Conservation (phyloP, 176 grass and related monocot genomes). For the Panicum miliaceum region DNA sequence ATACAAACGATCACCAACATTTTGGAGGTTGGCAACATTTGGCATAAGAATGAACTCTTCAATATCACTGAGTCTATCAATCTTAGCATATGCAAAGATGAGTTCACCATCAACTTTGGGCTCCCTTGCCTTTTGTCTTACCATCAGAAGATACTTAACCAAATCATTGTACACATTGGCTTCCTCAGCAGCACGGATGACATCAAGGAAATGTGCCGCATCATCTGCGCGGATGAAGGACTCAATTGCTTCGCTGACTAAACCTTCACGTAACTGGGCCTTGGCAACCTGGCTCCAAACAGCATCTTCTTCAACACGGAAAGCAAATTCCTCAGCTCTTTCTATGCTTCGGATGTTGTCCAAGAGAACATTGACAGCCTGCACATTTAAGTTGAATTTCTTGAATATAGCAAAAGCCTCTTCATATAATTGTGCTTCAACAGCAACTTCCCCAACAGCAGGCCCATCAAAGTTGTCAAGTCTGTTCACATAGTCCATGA, state of each 20-base stretch:
- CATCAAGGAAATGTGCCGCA: slow-evolving; percentile 82
- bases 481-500: slow-evolving; percentile 96
- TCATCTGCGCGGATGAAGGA: slow-evolving; percentile 97
- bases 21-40: slow-evolving; percentile 98
- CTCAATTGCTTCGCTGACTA: slow-evolving; percentile 93
- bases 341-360: slow-evolving; percentile 92
- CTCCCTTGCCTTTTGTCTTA: slow-evolving; percentile 84
- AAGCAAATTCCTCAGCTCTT: slow-evolving; percentile 92
- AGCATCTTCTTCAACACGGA: slow-evolving; percentile 92
- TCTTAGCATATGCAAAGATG: slow-evolving; percentile 98
- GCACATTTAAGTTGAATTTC: slow-evolving; percentile 97
- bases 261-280: slow-evolving; percentile 85
- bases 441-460: slow-evolving; percentile 92
- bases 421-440: slow-evolving; percentile 89
- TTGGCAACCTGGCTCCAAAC: slow-evolving; percentile 96
- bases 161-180: slow-evolving; percentile 82
- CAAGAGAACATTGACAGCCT: slow-evolving; percentile 89
- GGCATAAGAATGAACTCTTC: slow-evolving; percentile 98
- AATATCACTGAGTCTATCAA: slow-evolving; percentile 81
- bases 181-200: slow-evolving; percentile 82
- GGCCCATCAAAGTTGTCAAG: slow-evolving; percentile 98
- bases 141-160: slow-evolving; percentile 85
- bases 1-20: slow-evolving; percentile 86
- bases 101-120: slow-evolving; percentile 89
- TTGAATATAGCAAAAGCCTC: slow-evolving; percentile 98